Base-by-base conservation (phyloP, 2,329 filamentous ascomycete species). In the Byssochlamys sp. region DNA sequence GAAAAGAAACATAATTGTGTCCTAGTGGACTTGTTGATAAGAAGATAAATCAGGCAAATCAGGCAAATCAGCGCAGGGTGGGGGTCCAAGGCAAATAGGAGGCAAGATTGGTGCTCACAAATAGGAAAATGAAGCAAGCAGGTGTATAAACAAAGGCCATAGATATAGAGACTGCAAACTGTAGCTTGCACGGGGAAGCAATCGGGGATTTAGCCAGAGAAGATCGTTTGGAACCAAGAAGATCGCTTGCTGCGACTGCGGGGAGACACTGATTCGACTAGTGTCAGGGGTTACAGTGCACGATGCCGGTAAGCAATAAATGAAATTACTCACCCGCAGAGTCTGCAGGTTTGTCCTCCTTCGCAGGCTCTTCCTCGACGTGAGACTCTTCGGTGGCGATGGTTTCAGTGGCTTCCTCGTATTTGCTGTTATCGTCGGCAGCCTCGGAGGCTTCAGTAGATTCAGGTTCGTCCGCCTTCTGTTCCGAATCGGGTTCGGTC, bases 221-320 rank as follows among this genome's bases (percentile, higher is more conserved):
- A 58, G 9, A 58, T 56, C 26, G 54, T 56, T n/a, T 50, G 57
- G 14, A 58, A 35, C 57, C 57, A 58, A 39, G 57, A 58, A n/a
- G 31, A 53, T 39, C 57, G 55, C 33, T 54, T 55, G 54, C 54
- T 54, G 27, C 57, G 55, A 26, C 26, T 55, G 50, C 54, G 49
- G 24, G 57, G 54, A 24, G 54, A 58, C 51, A 50, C 57, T 58
- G 57, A 58, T 52, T 35, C 19, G 14, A 55, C 11, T n/a, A 55
- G 12, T 45, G 26, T 49, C 52, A 53, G 39, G 28, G 31, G n/a
- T 33, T 28, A 35, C n/a, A 39, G 33, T 19, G 28, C 12, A 52
- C 11, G 29, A 50, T 54, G 35, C n/a, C 28, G 48, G 54, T 55
- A 26, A 48, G 45, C 49, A 24, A 45, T n/a, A 59, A 45, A 28